Percentiles rank a stretch among this genome's conserved stretches.
Evolutionary conservation across 2,329 filamentous ascomycete species (phyloP).

Genomic region (Neopestalotiopsis sp.): DNA sequence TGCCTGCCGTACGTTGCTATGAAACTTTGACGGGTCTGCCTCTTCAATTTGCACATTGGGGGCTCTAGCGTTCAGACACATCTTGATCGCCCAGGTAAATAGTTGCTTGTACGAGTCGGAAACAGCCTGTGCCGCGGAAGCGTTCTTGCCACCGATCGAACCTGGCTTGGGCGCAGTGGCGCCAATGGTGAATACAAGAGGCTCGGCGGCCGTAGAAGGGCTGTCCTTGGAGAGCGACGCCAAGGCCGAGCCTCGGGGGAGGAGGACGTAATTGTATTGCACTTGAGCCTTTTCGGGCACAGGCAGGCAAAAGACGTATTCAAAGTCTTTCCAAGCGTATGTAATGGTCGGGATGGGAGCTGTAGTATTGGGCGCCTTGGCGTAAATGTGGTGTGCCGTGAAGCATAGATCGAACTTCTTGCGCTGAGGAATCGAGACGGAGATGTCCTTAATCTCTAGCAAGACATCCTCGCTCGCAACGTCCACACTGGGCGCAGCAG

Average conservation of each 20-base stretch:
- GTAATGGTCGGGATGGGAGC: constrained; percentile 58
- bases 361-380: constrained; percentile 55
- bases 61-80: constrained; percentile 53
- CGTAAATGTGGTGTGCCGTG: constrained; percentile 63
- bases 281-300: constrained; percentile 69
- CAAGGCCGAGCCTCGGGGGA: constrained; percentile 61
- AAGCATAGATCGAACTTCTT: constrained; percentile 73
- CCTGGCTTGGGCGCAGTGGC: constrained; percentile 65
- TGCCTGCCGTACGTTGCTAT: constrained; percentile 59
- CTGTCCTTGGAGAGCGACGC: constrained; percentile 48
- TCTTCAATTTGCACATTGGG: constrained; percentile 55
- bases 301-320: constrained; percentile 67
- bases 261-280: constrained; percentile 69
- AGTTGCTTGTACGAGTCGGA: constrained; percentile 64
- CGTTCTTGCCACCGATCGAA: constrained; percentile 56
- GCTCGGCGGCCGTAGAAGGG: constrained; percentile 49
- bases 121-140: constrained; percentile 54
- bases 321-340: constrained; percentile 67
- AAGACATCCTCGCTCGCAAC: constrained; percentile 57
- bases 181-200: constrained; percentile 68
- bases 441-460: constrained; percentile 69
- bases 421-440: constrained; percentile 68
- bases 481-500: constrained; percentile 35
- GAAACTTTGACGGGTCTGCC: constrained; percentile 61
- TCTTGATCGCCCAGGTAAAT: constrained; percentile 65